Percentiles rank a stretch among this genome's conserved stretches.
Evolutionary conservation across 306 rosid genomes (phyloP).

Genomic region (Vigna nakashimae): DNA sequence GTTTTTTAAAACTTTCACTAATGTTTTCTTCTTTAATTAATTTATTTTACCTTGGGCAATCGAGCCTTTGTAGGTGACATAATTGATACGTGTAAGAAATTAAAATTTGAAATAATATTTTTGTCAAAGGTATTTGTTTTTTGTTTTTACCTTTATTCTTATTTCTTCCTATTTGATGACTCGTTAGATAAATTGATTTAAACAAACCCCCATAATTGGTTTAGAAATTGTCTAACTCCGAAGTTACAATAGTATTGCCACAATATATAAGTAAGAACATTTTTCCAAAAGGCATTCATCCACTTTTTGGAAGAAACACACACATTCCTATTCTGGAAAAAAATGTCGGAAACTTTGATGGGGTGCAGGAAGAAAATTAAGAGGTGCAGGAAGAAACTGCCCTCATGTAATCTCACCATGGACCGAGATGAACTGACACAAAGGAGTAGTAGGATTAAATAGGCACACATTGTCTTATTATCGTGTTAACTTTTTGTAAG

Average conservation of each 20-base stretch:
- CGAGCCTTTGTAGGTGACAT: not conserved
- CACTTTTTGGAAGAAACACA: too few species aligned
- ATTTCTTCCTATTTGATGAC: not conserved
- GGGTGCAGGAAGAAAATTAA: too few species aligned
- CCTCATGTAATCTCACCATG: too few species aligned
- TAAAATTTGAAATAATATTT: not conserved
- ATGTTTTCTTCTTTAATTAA: not conserved
- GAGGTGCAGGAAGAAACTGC: too few species aligned
- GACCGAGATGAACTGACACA: too few species aligned
- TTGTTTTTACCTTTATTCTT: not conserved
- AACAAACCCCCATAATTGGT: not conserved
- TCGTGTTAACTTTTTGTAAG: too few species aligned
- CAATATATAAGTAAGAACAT: too few species aligned
- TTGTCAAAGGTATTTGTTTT: not conserved
- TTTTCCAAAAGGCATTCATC: too few species aligned
- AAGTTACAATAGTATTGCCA: not conserved
- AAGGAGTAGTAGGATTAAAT: too few species aligned
- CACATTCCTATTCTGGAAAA: too few species aligned
- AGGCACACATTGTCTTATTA: too few species aligned
- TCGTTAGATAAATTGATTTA: not conserved
- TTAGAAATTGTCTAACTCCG: not conserved
- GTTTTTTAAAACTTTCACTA: not conserved
- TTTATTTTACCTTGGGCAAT: not conserved
- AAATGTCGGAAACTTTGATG: too few species aligned
- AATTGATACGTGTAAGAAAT: not conserved